A percentile compares a stretch with the other conserved stretches of the same genome.
These are phyloP conservation scores for Mortierella sp. DNA, from an alignment of 371 early-diverging fungal species.

Conservation along the genomic window DNA sequence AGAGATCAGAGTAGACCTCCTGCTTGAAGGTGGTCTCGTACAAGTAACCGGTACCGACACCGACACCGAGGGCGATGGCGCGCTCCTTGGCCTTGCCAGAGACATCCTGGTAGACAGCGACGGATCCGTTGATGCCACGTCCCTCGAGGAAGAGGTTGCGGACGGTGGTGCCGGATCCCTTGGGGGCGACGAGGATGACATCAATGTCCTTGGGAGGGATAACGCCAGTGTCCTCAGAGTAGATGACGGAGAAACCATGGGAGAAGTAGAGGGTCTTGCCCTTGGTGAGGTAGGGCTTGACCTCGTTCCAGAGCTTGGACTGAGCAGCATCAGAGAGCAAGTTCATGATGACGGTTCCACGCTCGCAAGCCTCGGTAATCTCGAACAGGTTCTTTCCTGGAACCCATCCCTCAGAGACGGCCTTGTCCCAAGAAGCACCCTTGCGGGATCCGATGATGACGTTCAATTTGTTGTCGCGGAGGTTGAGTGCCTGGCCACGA, in stretches of 20 bases:
- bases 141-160: conserved; percentile 96
- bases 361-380: conserved; percentile 91
- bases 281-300: conserved; percentile 91
- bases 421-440: conserved; percentile 93
- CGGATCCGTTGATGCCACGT: conserved; percentile 97
- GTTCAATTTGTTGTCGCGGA: conserved; percentile 95
- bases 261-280: conserved; percentile 99
- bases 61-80: conserved; percentile 93
- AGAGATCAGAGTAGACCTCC: conserved; percentile 97
- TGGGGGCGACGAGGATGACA: conserved; percentile 96
- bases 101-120: conserved; percentile 95
- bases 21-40: conserved; percentile 97
- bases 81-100: conserved; percentile 94
- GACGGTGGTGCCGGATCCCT: conserved; percentile 96
- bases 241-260: conserved; percentile 97
- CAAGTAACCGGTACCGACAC: conserved; percentile 96
- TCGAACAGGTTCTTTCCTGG: conserved; percentile 95
- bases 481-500: conserved; percentile 95
- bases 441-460: conserved; percentile 96
- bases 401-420: conserved; percentile 95
- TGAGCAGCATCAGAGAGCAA: conserved; percentile 97
- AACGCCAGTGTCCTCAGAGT: conserved; percentile 92
- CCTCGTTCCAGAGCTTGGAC: conserved; percentile 89
- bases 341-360: conserved; percentile 95
- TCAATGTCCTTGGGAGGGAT: conserved; percentile 93